phyloP scores from a whole-genome alignment of 257 asterid species.

The Anisodus tanguticus region DNA sequence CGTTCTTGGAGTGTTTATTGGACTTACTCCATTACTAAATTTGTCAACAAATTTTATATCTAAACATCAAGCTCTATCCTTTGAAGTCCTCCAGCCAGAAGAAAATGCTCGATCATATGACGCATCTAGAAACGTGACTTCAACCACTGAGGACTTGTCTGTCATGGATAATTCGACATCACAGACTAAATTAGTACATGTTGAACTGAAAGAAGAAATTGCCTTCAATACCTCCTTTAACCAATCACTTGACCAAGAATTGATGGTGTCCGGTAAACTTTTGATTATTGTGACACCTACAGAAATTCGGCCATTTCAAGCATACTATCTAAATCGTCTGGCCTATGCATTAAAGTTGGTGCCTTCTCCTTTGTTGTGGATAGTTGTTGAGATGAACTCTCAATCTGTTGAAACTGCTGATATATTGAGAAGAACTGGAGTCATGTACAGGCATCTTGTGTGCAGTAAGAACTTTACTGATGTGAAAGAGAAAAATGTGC shows the following conservation, averaged over 20 bases:
- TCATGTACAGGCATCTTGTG: slow-evolving; percentile 72
- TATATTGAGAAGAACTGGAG: slow-evolving; percentile 66
- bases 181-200: slow-evolving; percentile 30
- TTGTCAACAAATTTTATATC: slow-evolving; percentile 44
- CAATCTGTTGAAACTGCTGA: slow-evolving; percentile 70
- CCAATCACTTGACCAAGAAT: slow-evolving; percentile 38
- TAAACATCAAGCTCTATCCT: slow-evolving; percentile 49
- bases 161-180: slow-evolving; percentile 36
- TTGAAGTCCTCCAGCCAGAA: slow-evolving; percentile 44
- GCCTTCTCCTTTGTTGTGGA: slow-evolving; percentile 71
- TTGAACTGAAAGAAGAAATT: slow-evolving; percentile 35
- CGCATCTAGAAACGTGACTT: slow-evolving; percentile 37
- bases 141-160: slow-evolving; percentile 34
- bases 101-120: slow-evolving; percentile 30
- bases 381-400: slow-evolving; percentile 73
- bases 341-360: slow-evolving; percentile 59
- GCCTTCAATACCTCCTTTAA: slow-evolving; percentile 22
- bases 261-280: slow-evolving; percentile 50
- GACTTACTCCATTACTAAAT: slow-evolving; percentile 57
- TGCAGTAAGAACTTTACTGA: slow-evolving; percentile 54
- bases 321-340: slow-evolving; percentile 61
- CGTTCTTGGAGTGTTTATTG: slow-evolving; percentile 58
- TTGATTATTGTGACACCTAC: slow-evolving; percentile 74
- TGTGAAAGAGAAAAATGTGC: slow-evolving; percentile 44
- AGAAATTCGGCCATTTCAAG: slow-evolving; percentile 52